Evolutionary conservation across 345 rosid species (phyloP), one percentile per base, ranked within the genome.

Genomic region (Eucalyptus regnans): DNA sequence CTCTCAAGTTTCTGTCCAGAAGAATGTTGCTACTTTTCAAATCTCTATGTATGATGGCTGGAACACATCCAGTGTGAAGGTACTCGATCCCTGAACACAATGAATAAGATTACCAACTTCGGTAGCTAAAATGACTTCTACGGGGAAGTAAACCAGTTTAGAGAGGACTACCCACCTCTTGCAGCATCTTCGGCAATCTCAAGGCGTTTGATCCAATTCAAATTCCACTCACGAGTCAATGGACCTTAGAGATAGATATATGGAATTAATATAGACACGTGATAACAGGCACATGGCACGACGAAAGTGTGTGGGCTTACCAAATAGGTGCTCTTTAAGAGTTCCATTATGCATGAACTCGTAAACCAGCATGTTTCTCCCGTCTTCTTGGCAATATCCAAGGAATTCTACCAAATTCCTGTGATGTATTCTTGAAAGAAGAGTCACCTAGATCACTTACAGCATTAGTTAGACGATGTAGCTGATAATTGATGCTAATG

Each of bases 371-470:
- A 98, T 92, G 87, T 94, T 95, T 92, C 91, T 95, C 84, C 96
- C 99, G 2, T 94, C 96, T 91, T 97, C 99, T 96, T 97, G 99
- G 92, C 99, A 98, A 92, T 94, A 98, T 14, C 99, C 99, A 87
- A 95, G 96, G 94, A 98, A 98, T 94, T 97, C 97, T 76, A 98
- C 98, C 66, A 98, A 94, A 92, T 96, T 98, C 87, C 99, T 93
- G 88, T 98, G 99, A 94, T 98, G 99, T 93, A 98, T 98, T 94
- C 99, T 96, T 86, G 99, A 98, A 50, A 98, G 99, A 92, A 98
- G 97, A 50, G 94, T 94, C 90, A 98, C 99, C 99, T 98, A 88
- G 20, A 81, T 88, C 92, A 89, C 81, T 51, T 23, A 71, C 50
- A 44, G 2, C 62, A 71, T 54, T 44, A 76, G 84, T 80, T 54